Evolutionary conservation across 2,329 filamentous ascomycete genomes (phyloP).

Genomic region (Fusarium camptoceras): DNA sequence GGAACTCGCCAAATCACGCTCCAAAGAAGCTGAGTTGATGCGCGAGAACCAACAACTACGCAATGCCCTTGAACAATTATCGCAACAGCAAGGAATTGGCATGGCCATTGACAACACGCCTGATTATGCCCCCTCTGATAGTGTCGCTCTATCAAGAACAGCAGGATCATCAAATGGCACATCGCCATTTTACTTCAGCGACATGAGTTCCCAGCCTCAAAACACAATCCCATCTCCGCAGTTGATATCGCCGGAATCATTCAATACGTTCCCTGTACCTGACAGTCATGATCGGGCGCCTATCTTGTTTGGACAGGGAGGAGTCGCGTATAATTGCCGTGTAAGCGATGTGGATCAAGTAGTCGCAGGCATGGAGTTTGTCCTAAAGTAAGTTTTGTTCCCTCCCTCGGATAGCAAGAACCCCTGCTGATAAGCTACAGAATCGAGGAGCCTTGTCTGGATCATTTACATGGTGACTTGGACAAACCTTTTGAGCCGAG

Average conservation of each 20-base stretch:
- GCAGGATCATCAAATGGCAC: background rate
- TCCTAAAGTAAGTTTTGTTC: slow-evolving; percentile 44
- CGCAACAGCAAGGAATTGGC: background rate
- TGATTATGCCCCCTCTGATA: background rate
- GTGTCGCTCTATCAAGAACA: background rate
- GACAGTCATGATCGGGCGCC: background rate
- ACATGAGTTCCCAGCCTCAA: background rate
- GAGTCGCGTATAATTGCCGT: background rate
- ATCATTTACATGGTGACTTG: slow-evolving; percentile 21
- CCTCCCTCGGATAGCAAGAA: rapidly evolving
- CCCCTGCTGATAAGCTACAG: background rate
- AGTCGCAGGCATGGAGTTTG: slow-evolving; percentile 51
- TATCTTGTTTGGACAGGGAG: background rate
- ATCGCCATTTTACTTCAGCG: slow-evolving; percentile 9
- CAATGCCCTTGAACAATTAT: slow-evolving; percentile 1
- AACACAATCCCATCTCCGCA: slow-evolving; percentile 7
- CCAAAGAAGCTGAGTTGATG: slow-evolving; percentile 14
- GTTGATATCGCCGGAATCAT: slow-evolving; percentile 15
- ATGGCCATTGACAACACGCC: slow-evolving; percentile 8
- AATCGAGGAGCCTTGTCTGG: slow-evolving; percentile 27
- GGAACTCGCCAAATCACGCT: slow-evolving; percentile 16
- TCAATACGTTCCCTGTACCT: background rate
- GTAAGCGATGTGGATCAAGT: slow-evolving; percentile 20
- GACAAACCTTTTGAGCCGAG: slow-evolving; percentile 16
- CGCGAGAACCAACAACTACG: slow-evolving; percentile 24